Evolutionary conservation across 345 rosid genomes (phyloP).

Genomic region (Arabidopsis suecica): DNA sequence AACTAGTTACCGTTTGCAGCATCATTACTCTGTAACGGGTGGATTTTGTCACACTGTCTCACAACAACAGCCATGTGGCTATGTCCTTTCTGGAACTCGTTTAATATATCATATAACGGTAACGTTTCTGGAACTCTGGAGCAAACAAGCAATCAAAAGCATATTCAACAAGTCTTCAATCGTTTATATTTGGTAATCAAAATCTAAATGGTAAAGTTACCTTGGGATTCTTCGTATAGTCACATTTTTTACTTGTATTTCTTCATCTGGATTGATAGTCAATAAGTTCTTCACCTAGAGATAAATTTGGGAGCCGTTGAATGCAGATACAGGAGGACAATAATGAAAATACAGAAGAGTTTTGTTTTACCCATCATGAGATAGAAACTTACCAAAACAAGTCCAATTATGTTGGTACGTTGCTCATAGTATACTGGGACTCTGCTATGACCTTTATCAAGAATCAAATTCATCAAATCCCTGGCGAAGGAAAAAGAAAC

Average conservation of each 20-base stretch:
- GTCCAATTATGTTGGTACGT: conserved; percentile 81
- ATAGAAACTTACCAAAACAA: conserved; percentile 62
- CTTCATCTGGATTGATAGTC: conserved; percentile 78
- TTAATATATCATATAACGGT: conserved; percentile 86
- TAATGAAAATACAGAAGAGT: too few relatives aligned
- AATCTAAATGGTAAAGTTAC: conserved; percentile 45
- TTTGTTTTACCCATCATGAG: not conserved
- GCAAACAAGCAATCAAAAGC: conserved; percentile 19
- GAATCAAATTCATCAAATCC: conserved; percentile 66
- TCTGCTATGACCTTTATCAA: conserved; percentile 95
- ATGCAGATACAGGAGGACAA: not conserved
- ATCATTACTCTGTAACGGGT: conserved; percentile 5
- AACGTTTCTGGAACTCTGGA: conserved; percentile 70
- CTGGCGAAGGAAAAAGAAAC: conserved; percentile 47
- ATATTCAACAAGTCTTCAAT: not conserved
- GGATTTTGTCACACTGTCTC: conserved; percentile 48
- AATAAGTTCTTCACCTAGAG: conserved; percentile 78
- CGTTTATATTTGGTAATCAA: not conserved
- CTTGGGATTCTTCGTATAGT: conserved; percentile 86
- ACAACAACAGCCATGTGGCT: conserved; percentile 96
- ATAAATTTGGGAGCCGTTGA: not conserved
- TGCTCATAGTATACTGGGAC: conserved; percentile 92
- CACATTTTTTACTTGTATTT: conserved; percentile 67
- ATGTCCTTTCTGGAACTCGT: conserved; percentile 96
- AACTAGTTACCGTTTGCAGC: conserved; percentile 11